Evolutionary conservation across 768 basidiomycete genomes (phyloP), one percentile per base, ranked within the genome.

Genomic region (Pisolithus tinctorius): DNA sequence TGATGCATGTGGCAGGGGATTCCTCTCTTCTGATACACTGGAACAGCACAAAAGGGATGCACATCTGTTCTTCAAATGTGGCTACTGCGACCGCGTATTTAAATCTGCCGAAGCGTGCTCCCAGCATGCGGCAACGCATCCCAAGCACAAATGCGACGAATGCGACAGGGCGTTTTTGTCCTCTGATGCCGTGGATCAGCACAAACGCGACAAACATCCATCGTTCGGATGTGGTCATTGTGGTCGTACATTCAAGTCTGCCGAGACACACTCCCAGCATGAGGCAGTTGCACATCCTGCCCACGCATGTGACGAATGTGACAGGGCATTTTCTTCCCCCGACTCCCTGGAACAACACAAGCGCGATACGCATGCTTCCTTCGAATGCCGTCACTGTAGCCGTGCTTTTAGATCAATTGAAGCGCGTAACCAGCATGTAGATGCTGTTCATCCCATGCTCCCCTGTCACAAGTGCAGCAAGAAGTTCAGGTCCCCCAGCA

Each of bases 341-440:
- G 16, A 42, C 4, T 17, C 43, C 16, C 11, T 52, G 16, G 48
- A 49, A n/a, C 51, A 55, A 26, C 55, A 55, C 31, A 48, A 45
- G 2, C 38, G 29, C 6, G 16, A 16, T 26, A 49, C 30, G 30
- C 45, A 47, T 36, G 30, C 20, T 36, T 31, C 29, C 46, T 55
- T 62, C 29, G 40, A 55, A 41, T 65, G 63, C n/a, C 8, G 11
- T 5, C 23, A 58, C 26, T 66, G 63, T 13, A 36, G 49, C 14
- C 39, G 41, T 2, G 29, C 48, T 6, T 63, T 60, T 45, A 3
- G 5, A 16, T 57, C 59, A 3, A 31, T 34, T 10, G 17, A 42
- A 0, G 55, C 55, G 0, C 56, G 53, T 20, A 26, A 43, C 25
- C 16, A 49, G 1, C 64, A 65, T 40, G 50, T 54, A n/a, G 6